Conservation (phyloP, 2,329 filamentous ascomycete species). For the Neonectria hederae region DNA sequence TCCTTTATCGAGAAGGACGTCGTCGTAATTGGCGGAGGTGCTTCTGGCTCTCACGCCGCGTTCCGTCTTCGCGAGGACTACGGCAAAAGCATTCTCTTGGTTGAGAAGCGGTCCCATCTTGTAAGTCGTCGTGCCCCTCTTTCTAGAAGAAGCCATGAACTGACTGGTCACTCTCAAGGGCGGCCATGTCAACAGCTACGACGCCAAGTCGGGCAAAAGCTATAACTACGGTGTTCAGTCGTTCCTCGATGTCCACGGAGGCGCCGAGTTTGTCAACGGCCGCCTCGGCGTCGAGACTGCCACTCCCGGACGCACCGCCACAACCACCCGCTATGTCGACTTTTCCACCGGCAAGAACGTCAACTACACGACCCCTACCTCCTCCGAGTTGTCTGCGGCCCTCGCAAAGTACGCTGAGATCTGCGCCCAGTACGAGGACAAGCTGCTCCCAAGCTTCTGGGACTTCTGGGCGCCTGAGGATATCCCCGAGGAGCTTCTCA, state of each 20-base stretch:
- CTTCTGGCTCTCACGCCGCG: conserved; percentile 50
- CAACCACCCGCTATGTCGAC: conserved; percentile 48
- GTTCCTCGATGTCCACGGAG: conserved; percentile 50
- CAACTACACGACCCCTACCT: conserved; percentile 37
- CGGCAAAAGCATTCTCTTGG: conserved; percentile 45
- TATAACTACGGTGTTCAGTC: conserved; percentile 51
- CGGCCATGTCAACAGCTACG: conserved; percentile 61
- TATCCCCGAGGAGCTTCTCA: conserved; percentile 47
- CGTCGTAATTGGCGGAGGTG: conserved; percentile 50
- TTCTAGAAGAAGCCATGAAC: background rate
- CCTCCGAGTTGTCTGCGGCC: conserved; percentile 35
- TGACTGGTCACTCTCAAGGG: conserved; percentile 45
- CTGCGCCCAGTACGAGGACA: conserved; percentile 44
- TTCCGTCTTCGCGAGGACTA: conserved; percentile 49
- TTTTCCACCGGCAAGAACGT: conserved; percentile 48
- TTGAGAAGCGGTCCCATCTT: conserved; percentile 47
- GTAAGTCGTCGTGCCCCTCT: conserved; percentile 32
- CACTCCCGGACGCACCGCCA: conserved; percentile 33
- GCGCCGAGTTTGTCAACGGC: conserved; percentile 53
- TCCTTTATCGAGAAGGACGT: conserved; percentile 42
- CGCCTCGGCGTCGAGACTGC: conserved; percentile 52
- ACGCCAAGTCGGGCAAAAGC: conserved; percentile 48
- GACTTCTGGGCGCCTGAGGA: conserved; percentile 53
- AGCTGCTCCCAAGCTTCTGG: conserved; percentile 48
- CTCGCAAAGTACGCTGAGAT: conserved; percentile 43